phyloP scores from a whole-genome alignment of 202 grass and related monocot genomes.

The Elaeis oleifera region DNA sequence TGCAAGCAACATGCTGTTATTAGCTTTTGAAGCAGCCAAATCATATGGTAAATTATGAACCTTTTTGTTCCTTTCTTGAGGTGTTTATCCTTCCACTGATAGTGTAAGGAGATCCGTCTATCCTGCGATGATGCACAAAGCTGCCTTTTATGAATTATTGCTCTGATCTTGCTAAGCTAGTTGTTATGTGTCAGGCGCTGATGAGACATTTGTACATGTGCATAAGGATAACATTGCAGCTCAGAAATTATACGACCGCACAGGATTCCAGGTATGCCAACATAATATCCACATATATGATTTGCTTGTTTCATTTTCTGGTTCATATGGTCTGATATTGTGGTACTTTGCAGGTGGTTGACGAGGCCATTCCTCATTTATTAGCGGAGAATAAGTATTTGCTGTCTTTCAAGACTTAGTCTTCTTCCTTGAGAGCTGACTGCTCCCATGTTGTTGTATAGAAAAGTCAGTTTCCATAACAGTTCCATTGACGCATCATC shows the following conservation, averaged over 20 bases:
- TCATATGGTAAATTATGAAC: conserved; percentile 36
- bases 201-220: conserved; percentile 55
- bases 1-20: conserved; percentile 60
- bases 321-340: too few species aligned
- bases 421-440: conserved; percentile 16
- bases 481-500: too few species aligned
- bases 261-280: conserved; percentile 57
- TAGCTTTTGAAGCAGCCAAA: conserved; percentile 53
- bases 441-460: conserved; percentile 18
- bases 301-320: background rate
- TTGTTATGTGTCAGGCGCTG: conserved; percentile 28
- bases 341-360: conserved; percentile 29
- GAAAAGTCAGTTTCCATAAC: conserved; percentile 4
- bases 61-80: too few species aligned
- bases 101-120: too few species aligned
- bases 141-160: too few species aligned
- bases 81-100: too few species aligned
- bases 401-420: conserved; percentile 32
- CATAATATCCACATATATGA: background rate
- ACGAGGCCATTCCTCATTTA: background rate
- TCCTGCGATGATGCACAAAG: too few species aligned
- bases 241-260: conserved; percentile 40
- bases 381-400: conserved; percentile 39
- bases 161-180: background rate
- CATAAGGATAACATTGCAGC: conserved; percentile 53